Evolutionary conservation across 2,329 filamentous ascomycete genomes (phyloP), one percentile per base, ranked within the genome.

Genomic region (Aspergillus floridensis): DNA sequence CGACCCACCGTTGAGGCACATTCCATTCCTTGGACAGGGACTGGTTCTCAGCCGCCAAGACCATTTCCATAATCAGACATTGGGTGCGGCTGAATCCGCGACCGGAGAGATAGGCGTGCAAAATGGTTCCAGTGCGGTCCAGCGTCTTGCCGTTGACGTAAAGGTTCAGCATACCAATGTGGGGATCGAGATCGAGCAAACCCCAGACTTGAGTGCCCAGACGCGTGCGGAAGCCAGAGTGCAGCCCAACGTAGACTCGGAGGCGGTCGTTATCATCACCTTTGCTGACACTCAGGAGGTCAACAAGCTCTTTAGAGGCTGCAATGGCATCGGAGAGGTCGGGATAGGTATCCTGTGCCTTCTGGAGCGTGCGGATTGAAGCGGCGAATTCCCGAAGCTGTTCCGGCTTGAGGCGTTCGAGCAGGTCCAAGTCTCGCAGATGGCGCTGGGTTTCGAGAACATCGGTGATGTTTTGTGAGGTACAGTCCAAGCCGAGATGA

Each of bases 51-150:
- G 59, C 59, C 5, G 71, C 65, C 48, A 75, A 65, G 5, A 65
- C 59, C n/a, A 70, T 63, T 57, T 76, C 74, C 11, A 68, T 68
- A 31, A 65, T 62, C 31, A 76, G 65, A 53, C 73, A 70, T 35
- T 67, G 65, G 41, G 60, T 66, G 22, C 74, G 65, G 11, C 63
- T 63, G 26, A 68, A 68, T 31, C 67, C 70, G 44, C 64, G 64
- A 56, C 67, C 71, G 4, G 74, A 74, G 51, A 76, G 66, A 58
- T 70, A 78, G 1, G 75, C 75, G 59, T 78, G 75, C 8, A 78
- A 54, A 11, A 77, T 59, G 10, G 73, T 68, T 5, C 72, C 66
- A 7, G 68, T 57, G 16, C 74, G 62, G 58, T 76, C 74, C 14
- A 66, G 63, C 4, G 69, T 66, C 50, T 74, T 74, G 11, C 68